A percentile compares a stretch with the other conserved stretches of the same genome.
Conservation (phyloP, 1,284 basidiomycete species). For the Cryptococcus sp. region DNA sequence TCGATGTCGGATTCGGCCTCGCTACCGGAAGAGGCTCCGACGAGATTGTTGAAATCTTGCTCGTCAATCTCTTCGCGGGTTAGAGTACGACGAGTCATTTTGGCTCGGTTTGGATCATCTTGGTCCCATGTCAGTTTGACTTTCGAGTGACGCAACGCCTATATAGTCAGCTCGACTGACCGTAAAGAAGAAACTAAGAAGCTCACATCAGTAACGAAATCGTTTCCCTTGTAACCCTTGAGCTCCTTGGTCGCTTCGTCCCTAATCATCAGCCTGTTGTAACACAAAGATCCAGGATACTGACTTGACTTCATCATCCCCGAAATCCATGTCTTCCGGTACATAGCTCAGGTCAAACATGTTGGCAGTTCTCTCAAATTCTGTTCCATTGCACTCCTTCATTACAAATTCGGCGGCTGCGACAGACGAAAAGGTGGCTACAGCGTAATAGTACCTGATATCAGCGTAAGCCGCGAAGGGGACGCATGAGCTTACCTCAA, state of each 20-base stretch:
- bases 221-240: constrained; percentile 72
- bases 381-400: constrained; percentile 85
- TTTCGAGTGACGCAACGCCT: constrained; percentile 97
- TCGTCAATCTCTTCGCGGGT: constrained; percentile 82
- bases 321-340: constrained; percentile 87
- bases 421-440: constrained; percentile 81
- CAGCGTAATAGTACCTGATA: constrained; percentile 88
- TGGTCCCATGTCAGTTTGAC: constrained; percentile 99
- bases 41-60: constrained; percentile 75
- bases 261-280: constrained; percentile 46
- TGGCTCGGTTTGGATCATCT: constrained; percentile 84
- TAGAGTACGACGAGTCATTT: constrained; percentile 71
- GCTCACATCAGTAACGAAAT: constrained; percentile 88
- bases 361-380: constrained; percentile 95
- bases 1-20: constrained; percentile 49
- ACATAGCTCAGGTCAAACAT: constrained; percentile 92
- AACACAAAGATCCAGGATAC: constrained; percentile 11
- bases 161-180: background rate
- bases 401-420: constrained; percentile 77
- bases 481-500: constrained; percentile 73
- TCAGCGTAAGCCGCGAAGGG: constrained; percentile 69
- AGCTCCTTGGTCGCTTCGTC: constrained; percentile 73
- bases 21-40: constrained; percentile 69
- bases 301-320: constrained; percentile 65
- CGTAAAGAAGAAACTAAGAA: background rate